phyloP scores from a whole-genome alignment of 2,329 filamentous ascomycete genomes.

The Alternaria angustiovoidea region DNA sequence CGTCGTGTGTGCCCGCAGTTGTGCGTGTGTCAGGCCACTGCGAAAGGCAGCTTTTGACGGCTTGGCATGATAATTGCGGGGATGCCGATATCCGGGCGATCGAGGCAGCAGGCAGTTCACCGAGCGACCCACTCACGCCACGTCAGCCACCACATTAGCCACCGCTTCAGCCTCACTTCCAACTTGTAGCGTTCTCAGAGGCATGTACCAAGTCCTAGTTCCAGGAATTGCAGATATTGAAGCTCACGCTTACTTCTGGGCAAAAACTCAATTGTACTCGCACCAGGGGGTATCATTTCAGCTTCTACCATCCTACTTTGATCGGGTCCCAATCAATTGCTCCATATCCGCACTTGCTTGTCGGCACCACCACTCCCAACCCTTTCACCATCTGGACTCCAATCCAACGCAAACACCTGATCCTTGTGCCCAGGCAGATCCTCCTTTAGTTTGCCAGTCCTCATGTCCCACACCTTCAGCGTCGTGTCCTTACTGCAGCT shows the following conservation, averaged over 20 bases:
- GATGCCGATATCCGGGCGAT: constrained; percentile 14
- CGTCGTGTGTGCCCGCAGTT: constrained; percentile 23
- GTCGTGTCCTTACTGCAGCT: constrained; percentile 92
- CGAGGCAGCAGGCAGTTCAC: not conserved
- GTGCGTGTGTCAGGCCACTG: constrained; percentile 22
- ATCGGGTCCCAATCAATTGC: constrained; percentile 55
- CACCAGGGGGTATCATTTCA: constrained; percentile 21
- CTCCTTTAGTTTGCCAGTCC: constrained; percentile 79
- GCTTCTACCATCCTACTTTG: constrained; percentile 4
- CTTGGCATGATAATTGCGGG: constrained; percentile 23
- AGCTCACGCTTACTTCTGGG: not conserved
- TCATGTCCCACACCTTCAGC: constrained; percentile 92
- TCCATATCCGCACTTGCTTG: constrained; percentile 74
- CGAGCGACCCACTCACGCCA: not conserved
- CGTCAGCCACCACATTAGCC: not conserved
- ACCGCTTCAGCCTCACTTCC: constrained; percentile 1
- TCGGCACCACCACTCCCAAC: constrained; percentile 95
- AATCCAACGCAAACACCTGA: constrained; percentile 93
- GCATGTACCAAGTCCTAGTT: not conserved
- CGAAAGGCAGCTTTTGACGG: constrained; percentile 19
- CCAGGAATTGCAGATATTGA: not conserved
- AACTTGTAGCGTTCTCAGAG: not conserved
- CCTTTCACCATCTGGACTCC: constrained; percentile 88
- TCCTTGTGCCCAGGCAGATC: constrained; percentile 92
- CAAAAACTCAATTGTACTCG: not conserved